These are phyloP conservation scores for Xylaria venustula DNA, from an alignment of 495 filamentous ascomycete genomes.

Conservation along the genomic window DNA sequence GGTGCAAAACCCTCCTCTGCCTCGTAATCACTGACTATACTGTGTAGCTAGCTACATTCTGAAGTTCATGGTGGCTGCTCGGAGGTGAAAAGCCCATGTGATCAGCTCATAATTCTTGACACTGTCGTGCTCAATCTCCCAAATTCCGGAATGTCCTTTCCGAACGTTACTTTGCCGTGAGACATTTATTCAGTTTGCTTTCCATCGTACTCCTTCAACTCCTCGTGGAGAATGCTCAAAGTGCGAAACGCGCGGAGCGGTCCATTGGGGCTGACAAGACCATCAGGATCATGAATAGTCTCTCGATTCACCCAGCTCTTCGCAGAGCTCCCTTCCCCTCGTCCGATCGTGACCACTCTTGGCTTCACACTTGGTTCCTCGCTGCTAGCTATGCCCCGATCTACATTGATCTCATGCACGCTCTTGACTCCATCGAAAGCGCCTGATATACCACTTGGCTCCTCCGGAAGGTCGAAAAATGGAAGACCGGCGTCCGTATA, in stretches of 20 bases:
- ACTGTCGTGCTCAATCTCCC: too few relatives aligned
- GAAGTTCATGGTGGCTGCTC: too few relatives aligned
- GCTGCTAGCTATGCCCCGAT: not conserved
- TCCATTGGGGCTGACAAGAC: constrained; percentile 7
- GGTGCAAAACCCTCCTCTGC: too few relatives aligned
- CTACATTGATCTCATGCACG: constrained; percentile 22
- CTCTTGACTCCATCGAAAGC: constrained; percentile 20
- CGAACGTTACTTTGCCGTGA: too few relatives aligned
- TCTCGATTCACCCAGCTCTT: not conserved
- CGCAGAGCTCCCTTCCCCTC: not conserved
- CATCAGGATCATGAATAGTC: constrained; percentile 12
- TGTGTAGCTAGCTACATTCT: too few relatives aligned
- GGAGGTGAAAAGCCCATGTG: too few relatives aligned
- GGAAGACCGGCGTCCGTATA: constrained; percentile 34
- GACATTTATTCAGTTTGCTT: too few relatives aligned
- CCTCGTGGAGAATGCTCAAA: constrained; percentile 12
- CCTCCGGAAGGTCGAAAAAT: constrained; percentile 37
- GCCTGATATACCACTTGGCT: constrained; percentile 18
- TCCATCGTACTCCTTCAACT: not conserved
- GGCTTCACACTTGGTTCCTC: constrained; percentile 4
- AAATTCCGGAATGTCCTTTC: too few relatives aligned
- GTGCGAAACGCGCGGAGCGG: constrained; percentile 16
- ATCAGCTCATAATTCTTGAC: too few relatives aligned
- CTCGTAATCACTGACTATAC: too few relatives aligned
- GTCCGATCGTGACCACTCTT: not conserved